These are phyloP conservation scores for Backusella psychrophila DNA, from an alignment of 192 early-diverging fungal species.

Conservation along the genomic window DNA sequence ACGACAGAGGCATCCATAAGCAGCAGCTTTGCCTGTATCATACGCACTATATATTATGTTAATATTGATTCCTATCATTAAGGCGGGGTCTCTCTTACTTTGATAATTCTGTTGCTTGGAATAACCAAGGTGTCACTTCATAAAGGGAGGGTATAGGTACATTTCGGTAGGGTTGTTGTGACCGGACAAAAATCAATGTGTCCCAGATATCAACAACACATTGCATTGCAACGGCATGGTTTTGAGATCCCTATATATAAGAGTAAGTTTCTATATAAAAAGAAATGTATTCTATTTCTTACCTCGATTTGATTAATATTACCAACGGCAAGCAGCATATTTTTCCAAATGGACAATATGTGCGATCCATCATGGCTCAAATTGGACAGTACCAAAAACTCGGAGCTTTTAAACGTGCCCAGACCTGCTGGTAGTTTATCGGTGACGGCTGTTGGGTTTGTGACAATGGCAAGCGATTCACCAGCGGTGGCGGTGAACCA, in stretches of 20 bases:
- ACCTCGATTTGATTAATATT: slow-evolving; percentile 70
- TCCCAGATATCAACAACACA: slow-evolving; percentile 71
- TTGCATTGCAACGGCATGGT: slow-evolving; percentile 61
- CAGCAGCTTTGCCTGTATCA: slow-evolving; percentile 59
- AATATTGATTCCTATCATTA: neutral
- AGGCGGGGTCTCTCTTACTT: slow-evolving; percentile 40
- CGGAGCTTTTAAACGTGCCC: slow-evolving; percentile 45
- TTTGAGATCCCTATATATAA: slow-evolving; percentile 45
- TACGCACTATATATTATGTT: slow-evolving; percentile 51
- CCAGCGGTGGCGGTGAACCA: neutral
- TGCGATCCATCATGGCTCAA: slow-evolving; percentile 40
- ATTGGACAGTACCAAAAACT: slow-evolving; percentile 56
- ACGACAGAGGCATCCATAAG: slow-evolving; percentile 69
- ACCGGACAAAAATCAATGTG: slow-evolving; percentile 48
- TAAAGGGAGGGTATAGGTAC: slow-evolving; percentile 65
- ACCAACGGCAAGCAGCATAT: slow-evolving; percentile 73
- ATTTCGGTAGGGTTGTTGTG: slow-evolving; percentile 54
- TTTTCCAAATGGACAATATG: slow-evolving; percentile 69
- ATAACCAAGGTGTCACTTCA: slow-evolving; percentile 76
- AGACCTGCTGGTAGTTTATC: slow-evolving; percentile 43
- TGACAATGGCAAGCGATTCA: slow-evolving; percentile 15
- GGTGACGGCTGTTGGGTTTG: slow-evolving; percentile 34
- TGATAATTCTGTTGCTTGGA: slow-evolving; percentile 64
- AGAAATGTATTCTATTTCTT: neutral
- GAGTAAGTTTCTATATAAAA: neutral